Base-by-base conservation (phyloP, 1,284 basidiomycete genomes). In the Rhodotorula sp. region DNA sequence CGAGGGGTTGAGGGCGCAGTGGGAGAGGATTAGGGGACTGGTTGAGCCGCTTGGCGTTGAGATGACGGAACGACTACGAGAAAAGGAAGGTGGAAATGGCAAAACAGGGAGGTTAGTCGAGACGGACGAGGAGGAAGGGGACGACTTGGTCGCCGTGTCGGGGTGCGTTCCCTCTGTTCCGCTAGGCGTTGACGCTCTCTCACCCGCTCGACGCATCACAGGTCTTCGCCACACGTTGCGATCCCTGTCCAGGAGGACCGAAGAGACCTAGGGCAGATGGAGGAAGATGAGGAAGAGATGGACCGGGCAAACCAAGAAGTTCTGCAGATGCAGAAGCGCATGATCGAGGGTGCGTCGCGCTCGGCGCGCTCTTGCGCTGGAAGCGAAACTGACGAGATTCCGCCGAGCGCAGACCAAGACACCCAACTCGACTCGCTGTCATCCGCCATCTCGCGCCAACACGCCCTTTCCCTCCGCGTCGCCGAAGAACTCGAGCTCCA, bases 401-500 rank as follows among this genome's bases (percentile, higher is more conserved):
- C 30, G 15, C 48, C 56, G n/a, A 44, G n/a, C n/a, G n/a, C 71
- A 74, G 75, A 77, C 37, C 76, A 77, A 69, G 76, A 77, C 61
- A 68, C 72, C 18, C 70, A 70, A 18, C 72, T 77, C 26, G 66
- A 75, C 58, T 72, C 72, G 8, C 65, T 77, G 24, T 75, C 75
- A 2, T 71, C 72, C 1, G 76, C 76, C 28, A 77, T 77, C 52
- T 67, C 74, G 24, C 67, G 76, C 1, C 76, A 77, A 62, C 71
- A 76, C 52, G 68, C 73, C 18, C 69, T 77, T n/a, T 76, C 74
- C 0, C 59, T 76, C 4, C 72, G 71, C 53, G 76, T 77, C 46
- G 74, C 76, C 18, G 73, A 75, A n/a, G 76, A 77, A 54, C 71
- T 77, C 34, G 76, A 77, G 46, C 53, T 75, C 7, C 76, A 77